phyloP scores from a whole-genome alignment of 2,329 filamentous ascomycete species.

The Colletotrichum sp. region DNA sequence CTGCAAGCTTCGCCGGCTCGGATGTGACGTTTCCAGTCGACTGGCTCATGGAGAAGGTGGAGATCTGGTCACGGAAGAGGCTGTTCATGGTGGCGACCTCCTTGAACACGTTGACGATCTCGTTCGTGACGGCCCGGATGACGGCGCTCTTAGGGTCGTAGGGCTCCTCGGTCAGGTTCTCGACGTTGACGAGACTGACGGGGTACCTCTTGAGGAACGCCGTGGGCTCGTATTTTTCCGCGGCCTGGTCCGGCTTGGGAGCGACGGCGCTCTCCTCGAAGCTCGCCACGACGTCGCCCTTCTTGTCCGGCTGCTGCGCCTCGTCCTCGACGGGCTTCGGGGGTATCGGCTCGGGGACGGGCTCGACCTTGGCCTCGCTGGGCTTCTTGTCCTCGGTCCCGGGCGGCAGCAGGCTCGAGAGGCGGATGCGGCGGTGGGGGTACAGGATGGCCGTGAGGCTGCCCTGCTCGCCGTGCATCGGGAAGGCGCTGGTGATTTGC shows the following conservation, averaged over 20 bases:
- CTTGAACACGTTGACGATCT: constrained; percentile 99
- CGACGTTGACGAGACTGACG: constrained; percentile 93
- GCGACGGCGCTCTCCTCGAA: constrained; percentile 85
- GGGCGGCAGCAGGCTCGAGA: constrained; percentile 82
- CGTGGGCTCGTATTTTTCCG: constrained; percentile 79
- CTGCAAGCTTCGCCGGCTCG: constrained; percentile 92
- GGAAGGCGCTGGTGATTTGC: constrained; percentile 95
- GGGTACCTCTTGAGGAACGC: constrained; percentile 90
- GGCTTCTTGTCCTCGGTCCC: constrained; percentile 55
- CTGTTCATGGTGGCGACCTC: constrained; percentile 94
- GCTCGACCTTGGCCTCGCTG: constrained; percentile 51
- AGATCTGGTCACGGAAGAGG: constrained; percentile 95
- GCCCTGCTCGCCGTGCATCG: constrained; percentile 82
- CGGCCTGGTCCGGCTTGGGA: constrained; percentile 52
- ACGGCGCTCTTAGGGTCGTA: constrained; percentile 89
- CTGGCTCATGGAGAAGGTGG: constrained; percentile 94
- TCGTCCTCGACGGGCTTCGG: constrained; percentile 57
- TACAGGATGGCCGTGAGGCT: constrained; percentile 93
- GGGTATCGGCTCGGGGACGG: constrained; percentile 64
- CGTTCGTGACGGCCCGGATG: constrained; percentile 90
- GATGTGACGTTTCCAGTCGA: constrained; percentile 94
- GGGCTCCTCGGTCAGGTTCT: constrained; percentile 88
- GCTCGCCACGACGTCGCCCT: constrained; percentile 94
- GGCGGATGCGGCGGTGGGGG: constrained; percentile 90
- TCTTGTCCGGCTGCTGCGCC: constrained; percentile 63